These are phyloP conservation scores for Talaromyces sp. DNA, from an alignment of 2,329 filamentous ascomycete species.

Conservation along the genomic window DNA sequence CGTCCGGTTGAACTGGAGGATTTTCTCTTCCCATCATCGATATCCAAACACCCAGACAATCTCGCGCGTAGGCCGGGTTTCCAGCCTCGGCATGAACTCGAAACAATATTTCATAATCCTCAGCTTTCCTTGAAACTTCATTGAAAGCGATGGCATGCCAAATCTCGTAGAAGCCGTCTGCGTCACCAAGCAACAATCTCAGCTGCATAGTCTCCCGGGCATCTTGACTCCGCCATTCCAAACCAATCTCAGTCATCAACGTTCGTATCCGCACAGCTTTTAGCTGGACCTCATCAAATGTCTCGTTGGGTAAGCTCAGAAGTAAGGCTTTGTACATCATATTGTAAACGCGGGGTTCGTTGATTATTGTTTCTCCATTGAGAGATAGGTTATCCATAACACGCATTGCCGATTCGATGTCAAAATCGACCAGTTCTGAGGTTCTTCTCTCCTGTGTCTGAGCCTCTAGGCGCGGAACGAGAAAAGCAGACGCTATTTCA, in stretches of 20 bases:
- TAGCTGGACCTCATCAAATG: not conserved
- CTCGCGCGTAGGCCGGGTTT: slow-evolving; percentile 42
- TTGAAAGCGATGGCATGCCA: slow-evolving; percentile 55
- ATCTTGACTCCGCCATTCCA: not conserved
- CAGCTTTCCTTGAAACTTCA: slow-evolving; percentile 44
- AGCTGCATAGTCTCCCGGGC: slow-evolving; percentile 22
- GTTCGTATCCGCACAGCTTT: slow-evolving; percentile 21
- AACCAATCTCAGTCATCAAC: slow-evolving; percentile 20
- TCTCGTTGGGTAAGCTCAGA: slow-evolving; percentile 21
- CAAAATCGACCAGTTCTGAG: slow-evolving; percentile 18
- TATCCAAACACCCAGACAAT: slow-evolving; percentile 50
- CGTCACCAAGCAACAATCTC: slow-evolving; percentile 43
- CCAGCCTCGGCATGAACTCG: slow-evolving; percentile 43
- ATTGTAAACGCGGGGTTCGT: slow-evolving; percentile 46
- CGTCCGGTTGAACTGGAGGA: slow-evolving; percentile 44
- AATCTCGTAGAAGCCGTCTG: slow-evolving; percentile 55
- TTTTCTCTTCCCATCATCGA: slow-evolving; percentile 56
- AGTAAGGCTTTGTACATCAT: slow-evolving; percentile 35
- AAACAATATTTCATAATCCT: slow-evolving; percentile 55
- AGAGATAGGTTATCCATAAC: slow-evolving; percentile 41
- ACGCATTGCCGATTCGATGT: slow-evolving; percentile 34
- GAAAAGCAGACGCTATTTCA: slow-evolving; percentile 34
- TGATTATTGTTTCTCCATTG: slow-evolving; percentile 34
- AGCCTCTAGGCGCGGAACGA: slow-evolving; percentile 23
- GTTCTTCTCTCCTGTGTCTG: slow-evolving; percentile 4